A percentile compares a stretch with the other conserved stretches of the same genome.
Evolutionary conservation across 495 filamentous ascomycete species (phyloP).

Genomic region (Tuber aestivum): DNA sequence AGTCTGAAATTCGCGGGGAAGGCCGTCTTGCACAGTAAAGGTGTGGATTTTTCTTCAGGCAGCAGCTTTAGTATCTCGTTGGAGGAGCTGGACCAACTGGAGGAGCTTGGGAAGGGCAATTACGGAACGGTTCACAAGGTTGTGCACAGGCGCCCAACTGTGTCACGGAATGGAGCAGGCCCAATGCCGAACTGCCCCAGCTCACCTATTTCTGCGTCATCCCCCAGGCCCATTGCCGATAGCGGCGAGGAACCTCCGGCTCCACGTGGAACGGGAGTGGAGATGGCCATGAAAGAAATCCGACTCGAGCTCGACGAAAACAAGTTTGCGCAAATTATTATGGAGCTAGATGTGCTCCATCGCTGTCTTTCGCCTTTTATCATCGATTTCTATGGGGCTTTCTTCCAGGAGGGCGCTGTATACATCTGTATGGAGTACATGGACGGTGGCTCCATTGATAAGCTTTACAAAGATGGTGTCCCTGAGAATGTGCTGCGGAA

Average conservation of each 20-base stretch:
- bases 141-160: conserved; percentile 52
- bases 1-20: conserved; percentile 91
- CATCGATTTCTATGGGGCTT: conserved; percentile 97
- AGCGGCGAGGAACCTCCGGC: conserved; percentile 20
- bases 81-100: conserved; percentile 89
- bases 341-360: conserved; percentile 95
- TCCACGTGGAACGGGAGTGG: conserved; percentile 56
- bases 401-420: conserved; percentile 97
- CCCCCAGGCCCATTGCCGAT: conserved; percentile 11
- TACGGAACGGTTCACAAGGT: conserved; percentile 98
- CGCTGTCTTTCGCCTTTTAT: conserved; percentile 92
- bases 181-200: conserved; percentile 24
- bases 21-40: conserved; percentile 76
- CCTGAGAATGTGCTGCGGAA: conserved; percentile 85
- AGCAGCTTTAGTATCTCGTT: conserved; percentile 89
- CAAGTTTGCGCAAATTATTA: conserved; percentile 95
- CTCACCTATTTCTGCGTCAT: conserved; percentile 27
- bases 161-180: conserved; percentile 26
- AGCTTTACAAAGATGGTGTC: conserved; percentile 87
- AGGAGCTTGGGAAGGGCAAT: conserved; percentile 95
- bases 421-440: conserved; percentile 99
- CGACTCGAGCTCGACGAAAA: conserved; percentile 92
- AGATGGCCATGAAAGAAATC: conserved; percentile 99
- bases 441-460: conserved; percentile 98
- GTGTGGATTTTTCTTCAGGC: conserved; percentile 86